Conservation (phyloP, 2,329 filamentous ascomycete genomes). For the Laburnicola sp. region DNA sequence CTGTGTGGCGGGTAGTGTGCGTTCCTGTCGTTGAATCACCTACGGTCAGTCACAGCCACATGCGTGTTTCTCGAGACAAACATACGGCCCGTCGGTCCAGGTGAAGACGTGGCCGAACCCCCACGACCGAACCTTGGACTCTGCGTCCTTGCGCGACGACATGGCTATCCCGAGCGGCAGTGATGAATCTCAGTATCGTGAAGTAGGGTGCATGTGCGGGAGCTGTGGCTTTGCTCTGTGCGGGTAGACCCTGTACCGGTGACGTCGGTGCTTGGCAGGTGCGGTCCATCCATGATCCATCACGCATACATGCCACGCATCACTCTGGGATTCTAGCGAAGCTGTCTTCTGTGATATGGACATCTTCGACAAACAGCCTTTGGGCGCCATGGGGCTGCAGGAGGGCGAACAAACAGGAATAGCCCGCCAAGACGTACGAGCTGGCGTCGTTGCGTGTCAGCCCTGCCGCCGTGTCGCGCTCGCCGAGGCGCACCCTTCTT, state of each 20-base stretch:
- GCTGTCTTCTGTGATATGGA: background rate
- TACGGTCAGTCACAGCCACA: constrained; percentile 14
- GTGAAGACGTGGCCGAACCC: constrained; percentile 71
- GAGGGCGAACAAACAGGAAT: constrained; percentile 10
- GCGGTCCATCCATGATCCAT: no score
- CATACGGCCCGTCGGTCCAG: constrained; percentile 71
- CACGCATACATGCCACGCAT: constrained; percentile 1
- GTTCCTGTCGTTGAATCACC: constrained; percentile 55
- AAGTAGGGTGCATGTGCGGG: constrained; percentile 1
- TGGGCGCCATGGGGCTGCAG: constrained; percentile 1
- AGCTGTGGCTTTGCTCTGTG: constrained; percentile 7
- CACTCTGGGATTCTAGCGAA: background rate
- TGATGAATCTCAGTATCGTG: background rate
- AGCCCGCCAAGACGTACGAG: constrained; percentile 9
- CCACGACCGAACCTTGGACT: constrained; percentile 68
- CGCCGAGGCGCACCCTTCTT: background rate
- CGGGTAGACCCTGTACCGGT: constrained; percentile 8
- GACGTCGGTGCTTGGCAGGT: constrained; percentile 16
- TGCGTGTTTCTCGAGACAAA: constrained; percentile 19
- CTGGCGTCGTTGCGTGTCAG: constrained; percentile 11
- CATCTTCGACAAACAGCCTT: constrained; percentile 1
- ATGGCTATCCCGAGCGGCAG: constrained; percentile 19
- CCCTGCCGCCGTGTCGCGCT: constrained; percentile 3
- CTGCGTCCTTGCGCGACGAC: constrained; percentile 53
- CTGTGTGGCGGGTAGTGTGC: constrained; percentile 69